Evolutionary conservation across 2,329 filamentous ascomycete genomes (phyloP).

Genomic region (Cladosporium austrohemisphaericum): DNA sequence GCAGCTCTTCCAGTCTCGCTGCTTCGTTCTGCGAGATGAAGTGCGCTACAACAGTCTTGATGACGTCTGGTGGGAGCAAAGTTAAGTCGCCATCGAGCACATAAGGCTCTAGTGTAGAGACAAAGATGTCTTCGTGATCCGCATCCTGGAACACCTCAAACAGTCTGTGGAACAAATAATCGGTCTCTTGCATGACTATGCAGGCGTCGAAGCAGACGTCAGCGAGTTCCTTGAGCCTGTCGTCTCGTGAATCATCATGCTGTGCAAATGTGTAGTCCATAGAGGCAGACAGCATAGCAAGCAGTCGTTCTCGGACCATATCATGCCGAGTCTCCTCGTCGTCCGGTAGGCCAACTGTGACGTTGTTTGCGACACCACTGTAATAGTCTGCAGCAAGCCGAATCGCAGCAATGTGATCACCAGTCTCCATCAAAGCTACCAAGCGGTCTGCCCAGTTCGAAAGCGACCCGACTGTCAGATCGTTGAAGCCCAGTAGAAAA

Average conservation of each 20-base stretch:
- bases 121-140: slow-evolving; percentile 68
- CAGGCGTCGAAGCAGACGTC: slow-evolving; percentile 82
- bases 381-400: slow-evolving; percentile 89
- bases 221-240: slow-evolving; percentile 72
- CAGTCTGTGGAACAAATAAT: slow-evolving; percentile 86
- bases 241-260: slow-evolving; percentile 50
- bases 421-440: slow-evolving; percentile 89
- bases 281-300: slow-evolving; percentile 92
- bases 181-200: slow-evolving; percentile 68
- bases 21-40: slow-evolving; percentile 74
- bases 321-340: slow-evolving; percentile 70
- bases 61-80: slow-evolving; percentile 71
- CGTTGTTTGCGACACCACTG: slow-evolving; percentile 82
- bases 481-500: slow-evolving; percentile 90
- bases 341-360: slow-evolving; percentile 90
- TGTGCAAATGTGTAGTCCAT: slow-evolving; percentile 77
- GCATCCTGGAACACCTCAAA: slow-evolving; percentile 87
- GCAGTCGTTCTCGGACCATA: slow-evolving; percentile 80
- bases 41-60: slow-evolving; percentile 81
- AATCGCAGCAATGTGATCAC: slow-evolving; percentile 92
- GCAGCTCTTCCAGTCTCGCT: slow-evolving; percentile 81
- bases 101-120: slow-evolving; percentile 83
- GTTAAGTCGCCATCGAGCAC: slow-evolving; percentile 75
- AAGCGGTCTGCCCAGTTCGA: slow-evolving; percentile 97
- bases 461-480: slow-evolving; percentile 82